phyloP scores from a whole-genome alignment of 1,139 yeast species.

The Scheffersomyces illinoinensis region DNA sequence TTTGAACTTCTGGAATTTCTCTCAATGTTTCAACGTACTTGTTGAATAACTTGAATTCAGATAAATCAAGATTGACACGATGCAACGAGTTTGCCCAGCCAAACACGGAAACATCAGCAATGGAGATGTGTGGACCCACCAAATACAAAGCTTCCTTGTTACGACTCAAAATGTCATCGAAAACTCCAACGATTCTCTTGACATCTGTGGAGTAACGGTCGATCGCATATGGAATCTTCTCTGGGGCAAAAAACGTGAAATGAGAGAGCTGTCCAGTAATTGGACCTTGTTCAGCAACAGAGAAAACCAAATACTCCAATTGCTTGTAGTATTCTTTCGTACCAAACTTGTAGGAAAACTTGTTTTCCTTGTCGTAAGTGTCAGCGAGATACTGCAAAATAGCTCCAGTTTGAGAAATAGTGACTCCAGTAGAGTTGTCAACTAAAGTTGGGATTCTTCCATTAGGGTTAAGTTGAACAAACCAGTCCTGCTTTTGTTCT shows the following conservation, averaged over 20 bases:
- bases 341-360: slow-evolving; percentile 46
- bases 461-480: slow-evolving; percentile 55
- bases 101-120: slow-evolving; percentile 53
- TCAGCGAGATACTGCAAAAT: slow-evolving; percentile 57
- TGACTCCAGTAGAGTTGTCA: slow-evolving; percentile 44
- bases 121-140: slow-evolving; percentile 56
- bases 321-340: slow-evolving; percentile 50
- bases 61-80: slow-evolving; percentile 33
- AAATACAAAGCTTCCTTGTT: slow-evolving; percentile 44
- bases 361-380: slow-evolving; percentile 54
- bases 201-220: slow-evolving; percentile 53
- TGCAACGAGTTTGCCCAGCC: slow-evolving; percentile 32
- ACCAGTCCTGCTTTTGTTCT: slow-evolving; percentile 56
- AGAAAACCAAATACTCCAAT: slow-evolving; percentile 54
- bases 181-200: slow-evolving; percentile 52
- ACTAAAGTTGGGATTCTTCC: slow-evolving; percentile 62
- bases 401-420: slow-evolving; percentile 59
- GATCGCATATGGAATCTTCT: slow-evolving; percentile 53
- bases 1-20: slow-evolving; percentile 36
- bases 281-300: slow-evolving; percentile 62
- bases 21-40: slow-evolving; percentile 47
- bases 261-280: slow-evolving; percentile 61
- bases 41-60: slow-evolving; percentile 42
- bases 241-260: slow-evolving; percentile 44
- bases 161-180: slow-evolving; percentile 46